phyloP scores from a whole-genome alignment of 495 filamentous ascomycete species.

The Geopyxis carbonaria region DNA sequence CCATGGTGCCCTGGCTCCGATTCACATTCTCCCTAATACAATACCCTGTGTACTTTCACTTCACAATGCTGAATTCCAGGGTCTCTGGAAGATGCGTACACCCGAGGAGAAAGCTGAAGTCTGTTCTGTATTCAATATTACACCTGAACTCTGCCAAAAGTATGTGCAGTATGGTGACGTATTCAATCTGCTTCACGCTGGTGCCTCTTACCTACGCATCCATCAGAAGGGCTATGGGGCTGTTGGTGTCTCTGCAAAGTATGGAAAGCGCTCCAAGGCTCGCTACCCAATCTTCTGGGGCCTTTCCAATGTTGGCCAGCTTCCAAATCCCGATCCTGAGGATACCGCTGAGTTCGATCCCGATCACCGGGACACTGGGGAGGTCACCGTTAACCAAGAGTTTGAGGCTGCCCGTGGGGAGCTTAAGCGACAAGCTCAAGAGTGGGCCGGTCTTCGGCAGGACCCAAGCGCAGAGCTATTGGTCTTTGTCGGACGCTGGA shows the following conservation, averaged over 20 bases:
- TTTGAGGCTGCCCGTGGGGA: slow-evolving; percentile 41
- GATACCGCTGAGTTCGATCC: slow-evolving; percentile 54
- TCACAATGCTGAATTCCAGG: no score
- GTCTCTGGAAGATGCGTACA: no score
- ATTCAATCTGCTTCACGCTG: no score
- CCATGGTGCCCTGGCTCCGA: no score
- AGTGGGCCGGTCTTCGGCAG: slow-evolving; percentile 55
- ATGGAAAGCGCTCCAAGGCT: slow-evolving; percentile 56
- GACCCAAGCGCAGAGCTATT: slow-evolving; percentile 53
- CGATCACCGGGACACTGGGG: slow-evolving; percentile 33
- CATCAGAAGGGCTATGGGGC: no score
- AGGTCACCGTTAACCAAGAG: slow-evolving; percentile 39
- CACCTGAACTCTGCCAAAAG: no score
- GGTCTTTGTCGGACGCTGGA: slow-evolving; percentile 68
- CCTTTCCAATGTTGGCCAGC: slow-evolving; percentile 47
- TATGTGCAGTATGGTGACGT: no score
- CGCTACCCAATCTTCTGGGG: slow-evolving; percentile 69
- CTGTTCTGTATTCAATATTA: no score
- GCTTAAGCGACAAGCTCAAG: slow-evolving; percentile 51
- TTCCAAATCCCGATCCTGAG: slow-evolving; percentile 61
- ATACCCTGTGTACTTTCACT: no score
- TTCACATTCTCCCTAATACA: no score
- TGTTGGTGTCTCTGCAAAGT: slow-evolving; percentile 58
- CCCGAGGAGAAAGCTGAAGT: no score
- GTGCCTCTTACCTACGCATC: no score